These are phyloP conservation scores for Rheum nobile DNA, from an alignment of 148 eudicot species.

Conservation along the genomic window DNA sequence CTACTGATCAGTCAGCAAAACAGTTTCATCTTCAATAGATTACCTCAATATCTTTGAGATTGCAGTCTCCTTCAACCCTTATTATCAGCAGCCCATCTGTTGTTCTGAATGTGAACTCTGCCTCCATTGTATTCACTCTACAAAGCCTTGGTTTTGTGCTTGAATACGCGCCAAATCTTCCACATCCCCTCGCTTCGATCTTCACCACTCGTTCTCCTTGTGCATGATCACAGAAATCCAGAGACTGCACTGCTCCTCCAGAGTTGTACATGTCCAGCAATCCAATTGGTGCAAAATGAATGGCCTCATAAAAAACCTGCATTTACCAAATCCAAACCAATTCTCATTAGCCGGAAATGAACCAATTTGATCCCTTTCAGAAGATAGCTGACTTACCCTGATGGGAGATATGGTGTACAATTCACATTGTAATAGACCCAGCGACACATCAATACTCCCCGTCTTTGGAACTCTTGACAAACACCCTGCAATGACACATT, in stretches of 20 bases:
- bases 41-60: slow-evolving; percentile 27
- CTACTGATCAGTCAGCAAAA: neutral
- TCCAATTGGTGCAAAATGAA: slow-evolving; percentile 45
- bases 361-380: neutral
- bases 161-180: slow-evolving; percentile 46
- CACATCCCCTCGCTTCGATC: slow-evolving; percentile 32
- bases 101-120: slow-evolving; percentile 8
- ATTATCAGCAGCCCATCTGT: slow-evolving; percentile 34
- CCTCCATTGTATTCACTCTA: slow-evolving; percentile 17
- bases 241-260: slow-evolving; percentile 41
- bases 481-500: neutral
- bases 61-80: slow-evolving; percentile 36
- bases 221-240: slow-evolving; percentile 9
- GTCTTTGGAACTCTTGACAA: slow-evolving; percentile 1
- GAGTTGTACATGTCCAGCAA: slow-evolving; percentile 47
- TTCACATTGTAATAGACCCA: slow-evolving; percentile 31
- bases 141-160: slow-evolving; percentile 23
- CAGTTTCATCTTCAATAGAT: neutral
- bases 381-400: slow-evolving; percentile 24
- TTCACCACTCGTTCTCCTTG: slow-evolving; percentile 18
- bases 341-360: neutral
- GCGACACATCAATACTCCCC: slow-evolving; percentile 18
- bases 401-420: slow-evolving; percentile 38
- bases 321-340: neutral
- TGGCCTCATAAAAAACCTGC: slow-evolving; percentile 26